Conservation (phyloP, 352 stramenopile genomes). For the Halophytophthora polymorphica region DNA sequence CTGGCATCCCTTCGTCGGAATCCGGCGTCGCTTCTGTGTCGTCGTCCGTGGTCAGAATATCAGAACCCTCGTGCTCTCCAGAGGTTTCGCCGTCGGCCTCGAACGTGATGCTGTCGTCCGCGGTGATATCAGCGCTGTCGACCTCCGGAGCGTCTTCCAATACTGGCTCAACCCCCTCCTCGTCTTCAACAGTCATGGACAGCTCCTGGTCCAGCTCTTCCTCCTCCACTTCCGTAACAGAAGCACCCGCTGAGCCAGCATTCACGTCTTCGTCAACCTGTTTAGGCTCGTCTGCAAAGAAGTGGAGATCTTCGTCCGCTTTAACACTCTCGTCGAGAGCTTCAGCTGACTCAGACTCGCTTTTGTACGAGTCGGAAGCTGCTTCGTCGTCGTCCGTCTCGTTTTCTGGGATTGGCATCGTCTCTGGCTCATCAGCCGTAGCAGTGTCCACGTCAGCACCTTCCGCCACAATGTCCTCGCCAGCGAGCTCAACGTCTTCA, state of each 20-base stretch:
- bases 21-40: neutral
- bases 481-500: no score
- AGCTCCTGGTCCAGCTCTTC: neutral
- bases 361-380: no score
- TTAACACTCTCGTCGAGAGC: no score
- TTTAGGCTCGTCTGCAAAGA: no score
- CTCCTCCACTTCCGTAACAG: neutral
- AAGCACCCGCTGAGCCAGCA: neutral
- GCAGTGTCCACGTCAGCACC: no score
- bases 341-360: no score
- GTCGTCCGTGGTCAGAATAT: neutral
- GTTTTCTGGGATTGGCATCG: no score
- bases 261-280: no score
- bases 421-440: no score
- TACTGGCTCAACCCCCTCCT: neutral
- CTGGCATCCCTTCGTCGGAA: constrained; percentile 1
- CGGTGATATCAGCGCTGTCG: neutral
- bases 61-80: neutral
- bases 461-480: no score
- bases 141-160: neutral
- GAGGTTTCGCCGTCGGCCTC: neutral
- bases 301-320: no score
- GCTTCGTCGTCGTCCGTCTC: no score
- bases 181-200: neutral
- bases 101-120: neutral